Evolutionary conservation across 1,284 basidiomycete species (phyloP).

Genomic region (Trichosporon faecale): DNA sequence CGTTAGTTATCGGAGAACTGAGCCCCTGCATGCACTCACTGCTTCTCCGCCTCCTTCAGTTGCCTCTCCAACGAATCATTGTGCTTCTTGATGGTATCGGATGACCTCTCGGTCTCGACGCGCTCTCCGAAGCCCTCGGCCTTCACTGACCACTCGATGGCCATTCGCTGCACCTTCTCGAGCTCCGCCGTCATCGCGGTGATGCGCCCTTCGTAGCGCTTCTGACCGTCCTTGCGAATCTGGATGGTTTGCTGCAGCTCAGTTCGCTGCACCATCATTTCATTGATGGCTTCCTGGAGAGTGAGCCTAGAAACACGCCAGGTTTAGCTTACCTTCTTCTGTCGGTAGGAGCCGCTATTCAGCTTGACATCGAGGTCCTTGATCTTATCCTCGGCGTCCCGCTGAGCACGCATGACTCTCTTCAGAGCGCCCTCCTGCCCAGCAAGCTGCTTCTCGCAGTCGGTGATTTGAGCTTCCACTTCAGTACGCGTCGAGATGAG

Average conservation of each 20-base stretch:
- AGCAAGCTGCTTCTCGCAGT: not conserved
- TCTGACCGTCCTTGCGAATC: not conserved
- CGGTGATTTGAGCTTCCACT: not conserved
- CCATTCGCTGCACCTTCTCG: not conserved
- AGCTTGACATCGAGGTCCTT: conserved; percentile 72
- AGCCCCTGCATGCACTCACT: conserved; percentile 52
- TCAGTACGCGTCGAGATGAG: not conserved
- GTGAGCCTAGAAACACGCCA: not conserved
- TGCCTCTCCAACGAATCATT: conserved; percentile 65
- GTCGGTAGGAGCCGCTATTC: conserved; percentile 50
- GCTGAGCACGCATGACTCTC: not conserved
- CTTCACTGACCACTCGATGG: conserved; percentile 3
- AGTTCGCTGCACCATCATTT: not conserved
- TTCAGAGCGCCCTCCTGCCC: not conserved
- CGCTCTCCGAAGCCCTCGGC: conserved; percentile 54
- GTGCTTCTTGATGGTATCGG: conserved; percentile 61
- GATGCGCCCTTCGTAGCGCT: not conserved
- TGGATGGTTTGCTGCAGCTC: not conserved
- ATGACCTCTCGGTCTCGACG: conserved; percentile 60
- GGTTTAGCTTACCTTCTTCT: conserved; percentile 1
- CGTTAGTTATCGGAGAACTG: not conserved
- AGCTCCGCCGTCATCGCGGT: not conserved
- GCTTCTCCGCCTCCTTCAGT: conserved; percentile 66
- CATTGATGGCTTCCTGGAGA: not conserved
- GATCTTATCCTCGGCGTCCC: not conserved